These are phyloP conservation scores for Neurospora sp. DNA, from an alignment of 495 filamentous ascomycete genomes.

Conservation along the genomic window DNA sequence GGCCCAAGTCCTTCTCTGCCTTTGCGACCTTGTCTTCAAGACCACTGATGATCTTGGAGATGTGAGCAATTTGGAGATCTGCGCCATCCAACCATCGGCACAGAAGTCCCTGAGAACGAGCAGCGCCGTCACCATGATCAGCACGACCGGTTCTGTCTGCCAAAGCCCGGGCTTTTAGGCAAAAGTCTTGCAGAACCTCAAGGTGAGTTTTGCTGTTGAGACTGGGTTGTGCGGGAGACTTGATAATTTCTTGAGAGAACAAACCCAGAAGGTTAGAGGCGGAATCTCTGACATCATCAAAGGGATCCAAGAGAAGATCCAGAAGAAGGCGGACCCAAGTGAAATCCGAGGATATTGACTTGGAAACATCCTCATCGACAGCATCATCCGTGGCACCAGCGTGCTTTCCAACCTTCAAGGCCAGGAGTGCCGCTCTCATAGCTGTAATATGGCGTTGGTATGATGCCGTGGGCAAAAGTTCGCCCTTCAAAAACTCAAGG, in stretches of 20 bases:
- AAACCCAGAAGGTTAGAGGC: constrained; percentile 50
- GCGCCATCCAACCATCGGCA: constrained; percentile 31
- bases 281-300: constrained; percentile 75
- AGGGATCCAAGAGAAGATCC: constrained; percentile 77
- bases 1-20: constrained; percentile 46
- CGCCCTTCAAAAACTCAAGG: constrained; percentile 54
- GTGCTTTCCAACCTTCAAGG: constrained; percentile 44
- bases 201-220: constrained; percentile 8
- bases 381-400: constrained; percentile 17
- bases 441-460: constrained; percentile 84
- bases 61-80: constrained; percentile 30
- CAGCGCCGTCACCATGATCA: constrained; percentile 79
- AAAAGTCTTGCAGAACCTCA: constrained; percentile 26
- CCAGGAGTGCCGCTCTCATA: constrained; percentile 51
- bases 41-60: constrained; percentile 34
- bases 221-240: neutral
- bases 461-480: constrained; percentile 64
- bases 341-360: constrained; percentile 10
- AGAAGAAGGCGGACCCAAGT: constrained; percentile 55
- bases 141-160: constrained; percentile 61
- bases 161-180: constrained; percentile 44
- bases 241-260: constrained; percentile 19
- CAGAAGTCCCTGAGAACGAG: constrained; percentile 48
- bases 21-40: constrained; percentile 49
- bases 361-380: constrained; percentile 15